Percentiles rank a stretch among this genome's conserved stretches.
These are phyloP conservation scores for Diophrys sp. DNA, from an alignment of 73 alveolate species.

Conservation along the genomic window DNA sequence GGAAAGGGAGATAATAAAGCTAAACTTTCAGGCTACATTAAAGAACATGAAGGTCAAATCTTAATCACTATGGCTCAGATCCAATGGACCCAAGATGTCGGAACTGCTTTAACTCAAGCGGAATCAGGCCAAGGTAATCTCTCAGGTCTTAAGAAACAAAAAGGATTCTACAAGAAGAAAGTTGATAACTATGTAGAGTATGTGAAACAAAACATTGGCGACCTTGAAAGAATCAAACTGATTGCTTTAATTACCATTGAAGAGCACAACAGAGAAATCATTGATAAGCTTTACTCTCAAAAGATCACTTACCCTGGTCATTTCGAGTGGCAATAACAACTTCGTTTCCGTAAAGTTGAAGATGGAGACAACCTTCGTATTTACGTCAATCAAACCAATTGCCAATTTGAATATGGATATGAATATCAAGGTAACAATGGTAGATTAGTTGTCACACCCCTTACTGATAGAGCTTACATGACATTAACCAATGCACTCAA, in stretches of 20 bases:
- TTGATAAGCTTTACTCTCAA: constrained; percentile 57
- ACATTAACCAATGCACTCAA: constrained; percentile 97
- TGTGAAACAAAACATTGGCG: constrained; percentile 50
- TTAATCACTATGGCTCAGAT: constrained; percentile 76
- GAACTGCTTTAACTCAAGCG: constrained; percentile 46
- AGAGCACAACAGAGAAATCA: constrained; percentile 93
- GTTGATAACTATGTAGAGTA: constrained; percentile 57
- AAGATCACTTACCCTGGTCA: constrained; percentile 70
- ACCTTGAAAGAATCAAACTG: constrained; percentile 63
- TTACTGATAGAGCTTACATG: constrained; percentile 99
- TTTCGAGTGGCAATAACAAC: constrained; percentile 94
- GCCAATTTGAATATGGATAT: constrained; percentile 94
- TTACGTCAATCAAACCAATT: constrained; percentile 89
- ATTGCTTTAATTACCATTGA: constrained; percentile 95
- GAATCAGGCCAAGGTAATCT: constrained; percentile 58
- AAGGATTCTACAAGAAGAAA: constrained; percentile 48
- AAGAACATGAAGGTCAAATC: constrained; percentile 63
- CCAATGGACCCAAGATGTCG: constrained; percentile 78
- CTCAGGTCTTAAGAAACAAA: constrained; percentile 47
- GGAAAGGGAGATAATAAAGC: constrained; percentile 31
- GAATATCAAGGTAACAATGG: constrained; percentile 99
- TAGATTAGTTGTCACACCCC: constrained; percentile 99
- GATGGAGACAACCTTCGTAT: constrained; percentile 49
- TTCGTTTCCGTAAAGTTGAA: constrained; percentile 83
- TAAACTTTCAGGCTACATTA: constrained; percentile 59